Evolutionary conservation across 345 rosid genomes (phyloP).

Genomic region (Hibiscus tridactylites): DNA sequence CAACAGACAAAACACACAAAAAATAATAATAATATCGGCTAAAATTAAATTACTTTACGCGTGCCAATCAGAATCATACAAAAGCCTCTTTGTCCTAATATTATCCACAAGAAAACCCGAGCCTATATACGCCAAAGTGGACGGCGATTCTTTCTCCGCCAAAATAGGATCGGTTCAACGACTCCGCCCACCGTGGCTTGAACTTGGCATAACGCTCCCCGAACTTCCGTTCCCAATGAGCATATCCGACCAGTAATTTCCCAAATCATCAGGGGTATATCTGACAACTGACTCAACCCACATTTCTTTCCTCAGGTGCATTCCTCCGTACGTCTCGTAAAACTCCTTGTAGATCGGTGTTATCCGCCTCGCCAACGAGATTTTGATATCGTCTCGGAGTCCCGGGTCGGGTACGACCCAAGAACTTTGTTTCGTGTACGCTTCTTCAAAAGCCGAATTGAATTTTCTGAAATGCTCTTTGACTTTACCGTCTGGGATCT

Average conservation of each 20-base stretch:
- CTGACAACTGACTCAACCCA: constrained; percentile 28
- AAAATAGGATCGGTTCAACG: background rate
- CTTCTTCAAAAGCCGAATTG: constrained; percentile 52
- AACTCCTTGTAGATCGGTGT: constrained; percentile 41
- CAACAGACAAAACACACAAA: background rate
- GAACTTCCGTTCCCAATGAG: constrained; percentile 27
- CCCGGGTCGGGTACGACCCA: constrained; percentile 66
- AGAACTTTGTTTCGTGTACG: constrained; percentile 51
- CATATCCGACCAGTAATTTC: constrained; percentile 42
- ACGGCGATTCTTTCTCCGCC: background rate
- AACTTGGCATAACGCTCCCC: constrained; percentile 27
- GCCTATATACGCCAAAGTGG: background rate
- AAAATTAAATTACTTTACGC: constrained; percentile 6
- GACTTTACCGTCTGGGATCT: constrained; percentile 26
- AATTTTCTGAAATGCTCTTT: constrained; percentile 36
- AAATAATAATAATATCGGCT: too few species aligned
- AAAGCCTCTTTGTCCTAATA: background rate
- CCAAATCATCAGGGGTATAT: constrained; percentile 53
- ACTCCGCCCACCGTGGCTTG: constrained; percentile 6
- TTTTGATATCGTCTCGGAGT: constrained; percentile 52
- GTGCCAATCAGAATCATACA: background rate
- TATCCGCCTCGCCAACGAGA: constrained; percentile 39
- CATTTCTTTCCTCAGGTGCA: constrained; percentile 9
- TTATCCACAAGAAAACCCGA: background rate
- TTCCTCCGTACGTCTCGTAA: constrained; percentile 25